Evolutionary conservation across 2,329 filamentous ascomycete species (phyloP).

Genomic region (Aspergillus floridensis): DNA sequence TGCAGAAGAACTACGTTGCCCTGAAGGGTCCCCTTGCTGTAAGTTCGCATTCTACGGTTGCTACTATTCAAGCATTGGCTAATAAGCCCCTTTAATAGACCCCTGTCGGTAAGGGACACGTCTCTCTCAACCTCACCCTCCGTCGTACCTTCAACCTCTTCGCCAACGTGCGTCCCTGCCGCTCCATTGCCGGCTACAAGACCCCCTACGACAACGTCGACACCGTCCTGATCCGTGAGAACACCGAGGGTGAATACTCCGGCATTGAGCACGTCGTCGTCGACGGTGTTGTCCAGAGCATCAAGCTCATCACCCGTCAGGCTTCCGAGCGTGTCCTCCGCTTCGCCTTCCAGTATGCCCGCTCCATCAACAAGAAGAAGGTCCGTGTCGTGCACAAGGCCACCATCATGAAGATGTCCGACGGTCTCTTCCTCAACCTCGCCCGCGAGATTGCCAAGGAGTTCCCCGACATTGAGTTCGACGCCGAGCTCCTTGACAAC

Average conservation of each 20-base stretch:
- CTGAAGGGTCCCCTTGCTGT: slow-evolving; percentile 97
- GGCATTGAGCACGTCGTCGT: slow-evolving; percentile 98
- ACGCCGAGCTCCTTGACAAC: slow-evolving; percentile 97
- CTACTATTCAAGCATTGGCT: slow-evolving; percentile 20
- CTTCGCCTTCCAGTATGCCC: slow-evolving; percentile 97
- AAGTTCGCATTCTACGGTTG: slow-evolving; percentile 40
- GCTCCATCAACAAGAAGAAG: slow-evolving; percentile 91
- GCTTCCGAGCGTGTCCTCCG: slow-evolving; percentile 93
- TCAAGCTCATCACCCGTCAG: slow-evolving; percentile 97
- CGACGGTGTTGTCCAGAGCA: slow-evolving; percentile 96
- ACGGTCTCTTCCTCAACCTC: slow-evolving; percentile 93
- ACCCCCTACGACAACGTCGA: slow-evolving; percentile 97
- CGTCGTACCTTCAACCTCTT: slow-evolving; percentile 99
- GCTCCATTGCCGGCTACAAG: slow-evolving; percentile 95
- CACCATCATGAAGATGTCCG: slow-evolving; percentile 99
- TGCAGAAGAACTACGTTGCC: slow-evolving; percentile 93
- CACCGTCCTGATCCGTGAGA: slow-evolving; percentile 97
- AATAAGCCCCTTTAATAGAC: slow-evolving; percentile 56
- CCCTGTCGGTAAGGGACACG: slow-evolving; percentile 96
- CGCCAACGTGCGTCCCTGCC: slow-evolving; percentile 97
- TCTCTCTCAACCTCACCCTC: slow-evolving; percentile 97
- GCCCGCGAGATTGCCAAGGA: slow-evolving; percentile 87
- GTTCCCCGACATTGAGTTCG: slow-evolving; percentile 93
- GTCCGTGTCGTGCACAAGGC: slow-evolving; percentile 99
- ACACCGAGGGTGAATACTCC: slow-evolving; percentile 99